phyloP scores from a whole-genome alignment of 805 yeast genomes.

The Nakazawaea ernobii region DNA sequence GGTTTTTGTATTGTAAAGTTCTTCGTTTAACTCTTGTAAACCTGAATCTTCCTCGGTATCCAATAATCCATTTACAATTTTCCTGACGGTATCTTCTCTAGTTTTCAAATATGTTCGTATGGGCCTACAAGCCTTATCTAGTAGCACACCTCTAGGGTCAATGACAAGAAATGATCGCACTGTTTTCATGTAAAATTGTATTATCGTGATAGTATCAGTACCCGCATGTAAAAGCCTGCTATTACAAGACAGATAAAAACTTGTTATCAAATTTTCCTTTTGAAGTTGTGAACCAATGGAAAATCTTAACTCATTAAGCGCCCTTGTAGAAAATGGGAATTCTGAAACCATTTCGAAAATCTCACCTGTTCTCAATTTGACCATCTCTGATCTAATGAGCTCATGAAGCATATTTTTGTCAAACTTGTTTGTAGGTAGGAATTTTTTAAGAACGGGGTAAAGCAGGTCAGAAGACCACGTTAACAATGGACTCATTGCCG shows the following conservation, averaged over 20 bases:
- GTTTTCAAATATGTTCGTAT: conserved; percentile 66
- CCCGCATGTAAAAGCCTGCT: conserved; percentile 68
- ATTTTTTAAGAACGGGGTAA: conserved; percentile 24
- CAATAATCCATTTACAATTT: conserved; percentile 67
- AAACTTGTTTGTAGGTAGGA: conserved; percentile 15
- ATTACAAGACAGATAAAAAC: conserved; percentile 41
- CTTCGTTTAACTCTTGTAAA: conserved; percentile 49
- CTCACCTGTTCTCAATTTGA: conserved; percentile 47
- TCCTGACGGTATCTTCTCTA: conserved; percentile 66
- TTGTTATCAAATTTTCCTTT: conserved; percentile 43
- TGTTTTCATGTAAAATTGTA: conserved; percentile 63
- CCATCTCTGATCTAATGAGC: conserved; percentile 19
- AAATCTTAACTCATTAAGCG: conserved; percentile 51
- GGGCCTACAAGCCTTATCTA: conserved; percentile 74
- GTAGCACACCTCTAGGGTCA: conserved; percentile 83
- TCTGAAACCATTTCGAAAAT: conserved; percentile 50
- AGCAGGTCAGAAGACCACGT: conserved; percentile 33
- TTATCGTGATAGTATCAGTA: conserved; percentile 66
- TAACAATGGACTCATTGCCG: conserved; percentile 25
- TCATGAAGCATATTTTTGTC: conserved; percentile 14
- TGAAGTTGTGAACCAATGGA: conserved; percentile 45
- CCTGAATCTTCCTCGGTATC: conserved; percentile 34
- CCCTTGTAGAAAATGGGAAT: conserved; percentile 47
- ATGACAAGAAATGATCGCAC: conserved; percentile 65
- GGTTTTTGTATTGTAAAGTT: conserved; percentile 33